These are phyloP conservation scores for Mycosphaerella sp. DNA, from an alignment of 2,329 filamentous ascomycete species.

Conservation along the genomic window DNA sequence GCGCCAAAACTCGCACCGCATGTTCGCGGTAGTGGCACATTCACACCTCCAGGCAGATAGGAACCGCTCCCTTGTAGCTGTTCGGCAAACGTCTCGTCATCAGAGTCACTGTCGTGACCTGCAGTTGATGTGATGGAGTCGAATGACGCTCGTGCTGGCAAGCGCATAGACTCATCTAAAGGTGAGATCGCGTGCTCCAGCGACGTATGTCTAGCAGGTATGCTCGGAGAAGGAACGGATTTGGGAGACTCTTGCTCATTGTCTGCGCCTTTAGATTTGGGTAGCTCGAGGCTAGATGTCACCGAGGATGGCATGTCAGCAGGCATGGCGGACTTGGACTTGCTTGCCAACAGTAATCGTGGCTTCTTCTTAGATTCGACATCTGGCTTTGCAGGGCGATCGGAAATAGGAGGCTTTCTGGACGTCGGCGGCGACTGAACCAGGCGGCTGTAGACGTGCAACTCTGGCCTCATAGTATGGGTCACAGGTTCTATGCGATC, in stretches of 20 bases:
- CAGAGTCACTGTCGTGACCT: slow-evolving; percentile 34
- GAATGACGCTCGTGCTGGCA: slow-evolving; percentile 54
- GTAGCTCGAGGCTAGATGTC: slow-evolving; percentile 29
- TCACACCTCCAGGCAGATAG: slow-evolving; percentile 55
- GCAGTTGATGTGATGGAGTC: slow-evolving; percentile 38
- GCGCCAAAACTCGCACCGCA: slow-evolving; percentile 53
- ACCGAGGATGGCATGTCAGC: slow-evolving; percentile 16
- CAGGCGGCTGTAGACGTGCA: slow-evolving; percentile 6
- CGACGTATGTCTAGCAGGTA: slow-evolving; percentile 25
- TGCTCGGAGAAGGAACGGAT: slow-evolving; percentile 31
- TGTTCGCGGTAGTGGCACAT: slow-evolving; percentile 57
- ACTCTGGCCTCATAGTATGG: slow-evolving; percentile 11
- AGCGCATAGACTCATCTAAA: slow-evolving; percentile 51
- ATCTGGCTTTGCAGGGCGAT: background rate
- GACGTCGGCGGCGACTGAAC: slow-evolving; percentile 1
- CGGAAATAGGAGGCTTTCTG: background rate
- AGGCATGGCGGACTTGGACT: background rate
- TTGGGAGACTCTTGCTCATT: slow-evolving; percentile 26
- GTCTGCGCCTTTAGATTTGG: slow-evolving; percentile 11
- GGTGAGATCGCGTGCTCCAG: slow-evolving; percentile 33
- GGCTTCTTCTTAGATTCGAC: background rate
- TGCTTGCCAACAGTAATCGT: background rate
- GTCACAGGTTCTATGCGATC: background rate
- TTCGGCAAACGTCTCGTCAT: slow-evolving; percentile 61
- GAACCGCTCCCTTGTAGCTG: slow-evolving; percentile 44